Conservation (phyloP, 2,329 filamentous ascomycete species). For the Exserohilum turcica region DNA sequence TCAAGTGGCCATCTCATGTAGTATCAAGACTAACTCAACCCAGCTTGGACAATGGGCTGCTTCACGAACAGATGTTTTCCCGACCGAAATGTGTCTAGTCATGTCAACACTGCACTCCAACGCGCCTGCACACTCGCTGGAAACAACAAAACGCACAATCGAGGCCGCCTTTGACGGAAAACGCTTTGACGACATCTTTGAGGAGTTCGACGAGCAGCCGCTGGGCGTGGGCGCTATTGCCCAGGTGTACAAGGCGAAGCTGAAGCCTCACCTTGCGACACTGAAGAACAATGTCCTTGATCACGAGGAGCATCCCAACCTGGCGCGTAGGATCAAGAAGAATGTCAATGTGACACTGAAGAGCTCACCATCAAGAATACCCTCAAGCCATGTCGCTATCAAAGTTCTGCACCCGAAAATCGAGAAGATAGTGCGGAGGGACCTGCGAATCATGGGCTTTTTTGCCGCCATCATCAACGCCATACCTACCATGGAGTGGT, state of each 20-base stretch:
- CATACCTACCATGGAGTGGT: constrained; percentile 95
- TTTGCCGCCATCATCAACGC: constrained; percentile 83
- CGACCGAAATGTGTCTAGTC: constrained; percentile 84
- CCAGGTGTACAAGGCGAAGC: constrained; percentile 94
- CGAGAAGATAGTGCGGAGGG: constrained; percentile 85
- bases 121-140: constrained; percentile 86
- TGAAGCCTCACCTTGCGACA: constrained; percentile 77
- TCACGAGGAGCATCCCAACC: constrained; percentile 55
- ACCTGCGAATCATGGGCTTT: constrained; percentile 90
- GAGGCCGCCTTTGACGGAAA: constrained; percentile 80
- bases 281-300: constrained; percentile 63
- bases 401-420: constrained; percentile 94
- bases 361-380: constrained; percentile 80
- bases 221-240: constrained; percentile 95
- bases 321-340: constrained; percentile 73
- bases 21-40: constrained; percentile 20
- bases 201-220: constrained; percentile 89
- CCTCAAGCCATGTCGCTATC: constrained; percentile 90
- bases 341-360: constrained; percentile 88
- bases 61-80: constrained; percentile 94
- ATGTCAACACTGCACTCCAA: constrained; percentile 97
- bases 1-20: neutral
- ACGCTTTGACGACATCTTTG: constrained; percentile 87
- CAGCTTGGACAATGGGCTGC: constrained; percentile 97
- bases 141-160: constrained; percentile 78